Evolutionary conservation across 495 filamentous ascomycete species (phyloP), one percentile per base, ranked within the genome.

Genomic region (Hamigera avellanea): DNA sequence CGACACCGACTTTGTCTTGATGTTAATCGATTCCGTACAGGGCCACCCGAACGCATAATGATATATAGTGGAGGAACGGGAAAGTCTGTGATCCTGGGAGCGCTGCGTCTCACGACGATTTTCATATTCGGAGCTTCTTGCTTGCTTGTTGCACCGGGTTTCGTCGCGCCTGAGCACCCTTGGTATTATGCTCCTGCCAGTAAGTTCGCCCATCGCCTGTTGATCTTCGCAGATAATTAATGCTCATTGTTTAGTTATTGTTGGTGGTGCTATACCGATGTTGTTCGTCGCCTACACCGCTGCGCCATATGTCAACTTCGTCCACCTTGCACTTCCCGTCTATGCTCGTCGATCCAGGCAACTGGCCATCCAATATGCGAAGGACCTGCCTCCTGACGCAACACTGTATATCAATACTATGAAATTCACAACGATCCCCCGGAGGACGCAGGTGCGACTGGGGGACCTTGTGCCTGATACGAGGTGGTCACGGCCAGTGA

Each of bases 61-160:
- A 67, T 89, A 41, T 88, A 81, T 47, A 74, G 84, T 66, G 78
- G 76, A 27, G 82, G 83, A 42, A 79, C 73, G 6, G 66, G 64
- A 13, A 67, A 71, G 41, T 77, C 69, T 12, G 71, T 78, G 15
- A 80, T 85, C 48, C 49, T 87, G 25, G 78, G 75, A 15, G 69
- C 65, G 40, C 41, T 86, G 37, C 83, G 86, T 48, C 45, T 86
- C 21, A 76, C 75, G 0, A 80, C 81, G 9, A 66, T 93, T 32
- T 74, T 86, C 45, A 52, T 83, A 38, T 80, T 81, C 44, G 64
- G 67, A 17, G 73, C 75, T 37, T 80, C 79, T 41, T 61, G 61
- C 45, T 36, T 80, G 19, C 45, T 83, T 23, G 61, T 78, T 18
- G 72, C 71, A 0, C 83, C 83, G 2, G 54, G 61, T 6, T 80